Base-by-base conservation (phyloP, 2,329 filamentous ascomycete genomes). In the Fusarium sp. region DNA sequence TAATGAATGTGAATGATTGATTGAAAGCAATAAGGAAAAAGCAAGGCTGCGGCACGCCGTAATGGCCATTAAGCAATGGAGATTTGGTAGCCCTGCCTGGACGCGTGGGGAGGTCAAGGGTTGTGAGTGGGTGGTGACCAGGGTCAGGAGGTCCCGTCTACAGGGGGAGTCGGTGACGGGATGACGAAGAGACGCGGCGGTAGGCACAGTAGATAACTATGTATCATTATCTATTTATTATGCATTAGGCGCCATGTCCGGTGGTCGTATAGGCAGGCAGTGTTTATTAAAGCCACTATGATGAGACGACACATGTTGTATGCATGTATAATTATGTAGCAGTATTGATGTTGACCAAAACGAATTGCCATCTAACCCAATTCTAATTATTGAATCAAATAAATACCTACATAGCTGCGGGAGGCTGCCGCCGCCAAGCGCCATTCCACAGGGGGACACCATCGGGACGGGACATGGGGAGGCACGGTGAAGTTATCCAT, bases 341-440 rank as follows among this genome's bases (percentile, higher is more conserved):
- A n/a, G 23, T 25, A 19, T 19, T 13, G 9, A 29, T 29, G 27
- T 7, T 10, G 8, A 25, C 23, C 8, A 2, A 29, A 29, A 29
- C 4, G 27, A 10, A 29, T 29, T 7, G 27, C 27, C 27, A 29
- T 29, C 27, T 4, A 29, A 29, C 8, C 23, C 23, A 25, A 25
- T 25, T 8, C 23, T 6, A 25, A 25, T 5, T 25, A 25, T 25
- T 25, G 23, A 25, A 25, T 25, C 23, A 25, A 19, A 19, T 19
- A 19, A 19, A 19, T 19, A 19, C 19, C 19, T 19, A 19, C 19
- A 29, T 29, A 29, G 27, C 27, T 29, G 27, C 27, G 53, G 63
- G 63, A 65, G 63, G 53, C 57, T 65, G 49, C 53, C 45, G 35
- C 51, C 37, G 42, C 53, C 60, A 63, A 66, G 23, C 23, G 59